Conservation (phyloP, 805 yeast genomes). For the Yarrowia sp. region DNA sequence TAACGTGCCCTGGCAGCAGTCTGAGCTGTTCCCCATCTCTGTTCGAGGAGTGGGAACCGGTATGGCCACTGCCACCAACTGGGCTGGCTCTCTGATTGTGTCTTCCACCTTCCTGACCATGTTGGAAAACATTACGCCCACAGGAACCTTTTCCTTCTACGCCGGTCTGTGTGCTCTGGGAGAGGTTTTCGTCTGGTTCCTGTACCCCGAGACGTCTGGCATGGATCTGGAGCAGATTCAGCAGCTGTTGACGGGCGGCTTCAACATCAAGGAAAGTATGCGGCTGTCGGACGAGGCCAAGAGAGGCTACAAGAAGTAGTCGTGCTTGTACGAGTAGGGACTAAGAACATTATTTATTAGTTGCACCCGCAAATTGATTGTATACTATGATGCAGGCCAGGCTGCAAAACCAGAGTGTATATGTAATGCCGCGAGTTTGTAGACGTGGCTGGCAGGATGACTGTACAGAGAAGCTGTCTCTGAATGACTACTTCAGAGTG, state of each 20-base stretch:
- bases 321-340: background rate
- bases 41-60: constrained; percentile 93
- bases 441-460: too few species aligned
- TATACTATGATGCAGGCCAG: too few species aligned
- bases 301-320: constrained; percentile 8
- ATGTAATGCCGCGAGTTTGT: too few species aligned
- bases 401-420: too few species aligned
- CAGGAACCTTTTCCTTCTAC: constrained; percentile 89
- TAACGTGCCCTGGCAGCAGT: constrained; percentile 97
- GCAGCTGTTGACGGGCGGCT: constrained; percentile 73
- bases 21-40: constrained; percentile 88
- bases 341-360: background rate
- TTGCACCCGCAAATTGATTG: constrained; percentile 10
- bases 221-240: constrained; percentile 90
- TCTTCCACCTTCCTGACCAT: constrained; percentile 91
- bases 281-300: constrained; percentile 50
- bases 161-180: constrained; percentile 77
- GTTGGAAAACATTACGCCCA: constrained; percentile 88
- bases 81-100: constrained; percentile 91
- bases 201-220: constrained; percentile 90
- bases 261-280: constrained; percentile 68
- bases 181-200: constrained; percentile 69
- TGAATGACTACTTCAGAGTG: too few species aligned
- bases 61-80: constrained; percentile 85
- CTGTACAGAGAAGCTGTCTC: too few species aligned